These are phyloP conservation scores for Ciborinia camelliae DNA, from an alignment of 2,329 filamentous ascomycete genomes.

Conservation along the genomic window DNA sequence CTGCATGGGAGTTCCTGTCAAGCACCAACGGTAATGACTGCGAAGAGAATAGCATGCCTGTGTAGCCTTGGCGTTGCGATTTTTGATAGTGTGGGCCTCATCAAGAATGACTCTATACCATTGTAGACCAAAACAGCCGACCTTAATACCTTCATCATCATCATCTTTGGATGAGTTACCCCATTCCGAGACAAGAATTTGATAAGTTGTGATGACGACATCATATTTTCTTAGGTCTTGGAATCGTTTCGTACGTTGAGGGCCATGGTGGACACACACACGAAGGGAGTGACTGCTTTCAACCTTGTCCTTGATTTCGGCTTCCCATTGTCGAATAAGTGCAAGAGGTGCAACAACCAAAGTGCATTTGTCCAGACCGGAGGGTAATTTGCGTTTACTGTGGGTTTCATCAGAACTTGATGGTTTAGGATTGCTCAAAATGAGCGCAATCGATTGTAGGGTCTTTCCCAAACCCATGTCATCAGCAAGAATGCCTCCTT, in stretches of 20 bases:
- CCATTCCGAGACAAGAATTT: conserved; percentile 90
- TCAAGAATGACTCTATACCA: conserved; percentile 97
- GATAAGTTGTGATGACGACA: conserved; percentile 95
- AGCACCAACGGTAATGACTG: conserved; percentile 89
- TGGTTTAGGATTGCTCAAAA: conserved; percentile 77
- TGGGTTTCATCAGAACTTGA: conserved; percentile 49
- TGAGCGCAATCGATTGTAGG: conserved; percentile 84
- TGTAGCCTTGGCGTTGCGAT: conserved; percentile 91
- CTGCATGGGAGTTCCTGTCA: conserved; percentile 96
- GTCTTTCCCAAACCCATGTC: conserved; percentile 98
- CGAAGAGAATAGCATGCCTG: conserved; percentile 84
- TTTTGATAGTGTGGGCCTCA: conserved; percentile 98
- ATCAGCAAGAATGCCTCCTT: conserved; percentile 91
- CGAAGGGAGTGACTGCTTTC: conserved; percentile 64
- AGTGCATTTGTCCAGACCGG: conserved; percentile 71
- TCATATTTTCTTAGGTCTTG: conserved; percentile 80
- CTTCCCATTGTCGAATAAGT: conserved; percentile 95
- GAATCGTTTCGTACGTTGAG: conserved; percentile 74
- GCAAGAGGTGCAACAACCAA: conserved; percentile 90
- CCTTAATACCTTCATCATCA: conserved; percentile 58
- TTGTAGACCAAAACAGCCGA: conserved; percentile 83
- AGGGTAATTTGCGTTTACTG: conserved; percentile 65
- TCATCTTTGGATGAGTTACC: conserved; percentile 61
- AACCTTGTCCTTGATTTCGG: conserved; percentile 84
- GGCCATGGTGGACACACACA: conserved; percentile 88